Conservation (phyloP, 192 early-diverging fungal genomes). For the Linnemannia elongata region DNA sequence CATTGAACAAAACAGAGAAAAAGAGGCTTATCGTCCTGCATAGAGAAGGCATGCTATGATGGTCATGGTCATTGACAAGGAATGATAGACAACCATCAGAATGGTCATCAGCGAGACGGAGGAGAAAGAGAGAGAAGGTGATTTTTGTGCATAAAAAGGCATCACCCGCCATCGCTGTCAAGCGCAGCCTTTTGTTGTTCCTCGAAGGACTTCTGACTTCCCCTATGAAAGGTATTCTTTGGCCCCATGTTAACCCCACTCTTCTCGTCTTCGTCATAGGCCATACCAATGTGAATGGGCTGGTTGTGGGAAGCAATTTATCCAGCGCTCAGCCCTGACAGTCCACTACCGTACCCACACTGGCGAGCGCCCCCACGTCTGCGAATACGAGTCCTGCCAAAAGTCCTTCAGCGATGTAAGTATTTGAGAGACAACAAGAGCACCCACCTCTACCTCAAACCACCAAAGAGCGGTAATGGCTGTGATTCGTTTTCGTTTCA, state of each 20-base stretch:
- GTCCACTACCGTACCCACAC: conserved; percentile 83
- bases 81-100: too few species aligned
- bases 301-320: conserved; percentile 82
- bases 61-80: too few species aligned
- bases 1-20: neutral
- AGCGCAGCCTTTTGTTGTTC: neutral
- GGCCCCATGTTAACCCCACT: conserved; percentile 15
- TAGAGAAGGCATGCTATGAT: too few species aligned
- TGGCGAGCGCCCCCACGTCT: conserved; percentile 77
- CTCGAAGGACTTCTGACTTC: neutral
- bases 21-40: neutral
- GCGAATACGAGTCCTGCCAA: conserved; percentile 74
- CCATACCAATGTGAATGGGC: conserved; percentile 74
- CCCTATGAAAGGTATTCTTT: neutral
- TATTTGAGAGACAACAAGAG: neutral
- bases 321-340: conserved; percentile 83
- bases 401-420: conserved; percentile 81
- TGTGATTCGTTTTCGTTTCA: conserved; percentile 4
- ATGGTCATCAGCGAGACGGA: too few species aligned
- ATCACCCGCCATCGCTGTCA: neutral
- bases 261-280: conserved; percentile 16
- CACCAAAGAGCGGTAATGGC: neutral
- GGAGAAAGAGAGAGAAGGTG: too few species aligned
- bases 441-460: neutral
- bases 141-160: neutral